Base-by-base conservation (phyloP, 2,329 filamentous ascomycete species). In the Ceratocystiopsis brevicomis region DNA sequence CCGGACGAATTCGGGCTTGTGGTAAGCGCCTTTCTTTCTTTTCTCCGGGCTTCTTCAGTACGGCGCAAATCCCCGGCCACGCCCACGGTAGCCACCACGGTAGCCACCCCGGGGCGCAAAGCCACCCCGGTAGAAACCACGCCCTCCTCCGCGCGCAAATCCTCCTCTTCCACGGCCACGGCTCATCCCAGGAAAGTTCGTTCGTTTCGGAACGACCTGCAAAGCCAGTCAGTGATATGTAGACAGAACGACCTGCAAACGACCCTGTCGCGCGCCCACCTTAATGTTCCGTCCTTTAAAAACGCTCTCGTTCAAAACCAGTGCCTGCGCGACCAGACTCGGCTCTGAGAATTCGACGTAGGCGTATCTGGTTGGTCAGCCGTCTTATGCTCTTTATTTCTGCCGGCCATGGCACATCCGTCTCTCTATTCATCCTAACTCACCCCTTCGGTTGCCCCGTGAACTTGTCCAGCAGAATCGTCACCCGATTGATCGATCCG, bases 361-460 rank as follows among this genome's bases (percentile, higher is more conserved):
- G 57, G 90, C 90, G 65, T 98, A 98, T 51, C 87, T 95, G 62
- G 25, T 6, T 30, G 25, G 8, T 30, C 10, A 30, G 25, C 8
- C 25, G 25, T 30, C 25, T 30, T 30, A 6, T 9, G n/a, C 25
- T 30, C 25, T 30, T 30, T 30, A 30, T 30, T 2, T 9, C 25
- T 30, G 6, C 4, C 5, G 25, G 25, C 25, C 8, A 10, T 9
- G 10, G 10, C 8, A 30, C 8, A 30, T 30, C 25, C 19, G n/a
- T n/a, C 8, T 8, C 4, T 21, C 21, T 8, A 21, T 11, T 11
- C 25, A 6, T 30, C 8, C 6, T 2, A 30, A 30, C 79, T 62
- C 68, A 94, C 87, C 90, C 90, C 69, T 98, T 98, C n/a, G 90
- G 90, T 68, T 96, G 87, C 50, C 90, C 90, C 12, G 87, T 94